These are phyloP conservation scores for Endotrypanum monterogeii DNA, from an alignment of 208 protist species.

Conservation along the genomic window DNA sequence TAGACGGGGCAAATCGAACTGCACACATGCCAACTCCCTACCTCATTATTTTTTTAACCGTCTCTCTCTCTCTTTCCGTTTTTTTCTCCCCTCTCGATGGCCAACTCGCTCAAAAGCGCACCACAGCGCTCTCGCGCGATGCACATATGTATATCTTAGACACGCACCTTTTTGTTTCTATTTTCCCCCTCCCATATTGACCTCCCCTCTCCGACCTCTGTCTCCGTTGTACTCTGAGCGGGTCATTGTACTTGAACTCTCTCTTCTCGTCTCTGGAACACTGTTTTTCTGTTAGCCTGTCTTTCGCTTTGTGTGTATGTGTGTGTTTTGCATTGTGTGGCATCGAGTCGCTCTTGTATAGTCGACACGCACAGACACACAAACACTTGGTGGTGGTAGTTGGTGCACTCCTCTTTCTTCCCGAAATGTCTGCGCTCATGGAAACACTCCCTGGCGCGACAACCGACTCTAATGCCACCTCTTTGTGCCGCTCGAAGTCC, in stretches of 20 bases:
- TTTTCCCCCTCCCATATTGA: background rate
- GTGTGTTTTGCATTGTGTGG: background rate
- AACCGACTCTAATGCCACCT: background rate
- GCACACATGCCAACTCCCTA: background rate
- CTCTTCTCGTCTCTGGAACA: no score
- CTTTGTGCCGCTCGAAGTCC: background rate
- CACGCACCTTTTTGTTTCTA: background rate
- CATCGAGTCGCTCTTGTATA: background rate
- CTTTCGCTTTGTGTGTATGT: background rate
- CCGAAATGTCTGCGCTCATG: background rate
- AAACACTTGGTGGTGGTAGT: background rate
- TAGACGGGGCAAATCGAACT: background rate
- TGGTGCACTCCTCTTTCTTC: background rate
- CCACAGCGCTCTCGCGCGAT: background rate
- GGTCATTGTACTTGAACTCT: no score
- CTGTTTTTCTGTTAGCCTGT: background rate
- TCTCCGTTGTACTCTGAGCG: no score
- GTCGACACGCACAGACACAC: background rate
- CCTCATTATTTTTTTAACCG: no score
- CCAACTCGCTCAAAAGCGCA: background rate
- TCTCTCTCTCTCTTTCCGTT: background rate
- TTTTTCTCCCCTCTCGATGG: background rate
- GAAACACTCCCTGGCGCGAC: background rate
- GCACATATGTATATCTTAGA: conserved; percentile 5
- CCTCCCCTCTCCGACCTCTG: background rate